Conservation (phyloP, 805 yeast species). For the Candida vaughaniae region DNA sequence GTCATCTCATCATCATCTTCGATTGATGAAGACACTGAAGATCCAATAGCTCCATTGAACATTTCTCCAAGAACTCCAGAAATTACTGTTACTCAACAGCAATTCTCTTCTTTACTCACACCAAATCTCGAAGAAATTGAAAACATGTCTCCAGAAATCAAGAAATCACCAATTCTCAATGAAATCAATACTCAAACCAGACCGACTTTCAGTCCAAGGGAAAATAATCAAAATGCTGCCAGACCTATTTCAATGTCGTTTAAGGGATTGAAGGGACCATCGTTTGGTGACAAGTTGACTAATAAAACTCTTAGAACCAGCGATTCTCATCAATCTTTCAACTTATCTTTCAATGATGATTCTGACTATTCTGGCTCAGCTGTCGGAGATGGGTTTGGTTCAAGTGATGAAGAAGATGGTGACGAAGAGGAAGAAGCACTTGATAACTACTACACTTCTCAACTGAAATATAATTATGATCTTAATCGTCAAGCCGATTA, state of each 20-base stretch:
- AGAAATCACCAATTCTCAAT: slow-evolving; percentile 5
- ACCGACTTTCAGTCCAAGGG: no score
- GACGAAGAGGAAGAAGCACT: slow-evolving; percentile 13
- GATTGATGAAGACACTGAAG: slow-evolving; percentile 13
- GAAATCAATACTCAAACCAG: slow-evolving; percentile 9
- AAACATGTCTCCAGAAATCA: slow-evolving; percentile 1
- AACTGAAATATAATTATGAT: slow-evolving; percentile 5
- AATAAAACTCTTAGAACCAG: slow-evolving; percentile 30
- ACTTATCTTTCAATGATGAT: slow-evolving; percentile 35
- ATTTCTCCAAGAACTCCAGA: slow-evolving; percentile 11
- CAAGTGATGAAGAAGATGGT: slow-evolving; percentile 21
- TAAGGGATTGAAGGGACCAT: slow-evolving; percentile 61
- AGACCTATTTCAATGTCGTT: slow-evolving; percentile 55
- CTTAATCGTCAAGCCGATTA: background rate
- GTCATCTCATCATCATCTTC: slow-evolving; percentile 14
- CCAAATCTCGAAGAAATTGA: slow-evolving; percentile 11
- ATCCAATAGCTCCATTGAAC: slow-evolving; percentile 11
- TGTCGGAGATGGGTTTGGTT: slow-evolving; percentile 42
- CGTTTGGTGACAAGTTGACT: slow-evolving; percentile 40
- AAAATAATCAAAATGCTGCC: slow-evolving; percentile 12
- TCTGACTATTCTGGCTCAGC: slow-evolving; percentile 24
- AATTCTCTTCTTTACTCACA: slow-evolving; percentile 10
- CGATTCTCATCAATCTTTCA: slow-evolving; percentile 42
- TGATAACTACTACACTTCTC: background rate
- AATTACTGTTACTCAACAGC: slow-evolving; percentile 14